Conservation (phyloP, 2,329 filamentous ascomycete species). For the Ceratocystis destructans region DNA sequence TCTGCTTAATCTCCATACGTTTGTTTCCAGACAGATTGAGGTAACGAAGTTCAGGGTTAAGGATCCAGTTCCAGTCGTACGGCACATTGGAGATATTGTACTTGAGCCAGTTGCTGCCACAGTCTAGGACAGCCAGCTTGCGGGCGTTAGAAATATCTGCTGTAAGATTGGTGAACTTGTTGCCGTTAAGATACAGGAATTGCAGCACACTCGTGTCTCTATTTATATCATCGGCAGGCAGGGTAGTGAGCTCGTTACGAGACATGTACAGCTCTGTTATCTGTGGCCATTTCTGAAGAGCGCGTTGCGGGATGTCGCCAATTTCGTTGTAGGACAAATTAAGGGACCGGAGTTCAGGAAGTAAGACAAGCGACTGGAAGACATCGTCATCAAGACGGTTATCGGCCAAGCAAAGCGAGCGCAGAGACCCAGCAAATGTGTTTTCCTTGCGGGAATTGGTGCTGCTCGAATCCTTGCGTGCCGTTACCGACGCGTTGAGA, state of each 20-base stretch:
- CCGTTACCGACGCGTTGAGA: conserved; percentile 34
- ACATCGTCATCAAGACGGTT: conserved; percentile 91
- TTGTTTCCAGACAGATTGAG: conserved; percentile 96
- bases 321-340: conserved; percentile 88
- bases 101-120: conserved; percentile 86
- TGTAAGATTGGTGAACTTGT: conserved; percentile 92
- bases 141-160: conserved; percentile 90
- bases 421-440: conserved; percentile 77
- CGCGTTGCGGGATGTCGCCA: conserved; percentile 78
- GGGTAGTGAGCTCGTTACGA: conserved; percentile 79
- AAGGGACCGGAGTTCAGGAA: conserved; percentile 72
- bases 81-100: conserved; percentile 99
- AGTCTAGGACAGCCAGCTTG: conserved; percentile 82
- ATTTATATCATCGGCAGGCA: conserved; percentile 67
- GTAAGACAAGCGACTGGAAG: conserved; percentile 75
- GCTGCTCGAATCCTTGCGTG: conserved; percentile 77
- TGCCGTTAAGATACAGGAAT: conserved; percentile 88
- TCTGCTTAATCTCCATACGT: conserved; percentile 74
- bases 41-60: conserved; percentile 88
- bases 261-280: conserved; percentile 88
- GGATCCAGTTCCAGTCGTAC: conserved; percentile 99
- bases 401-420: conserved; percentile 78
- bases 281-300: conserved; percentile 78
- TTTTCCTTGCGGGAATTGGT: conserved; percentile 58
- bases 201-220: conserved; percentile 52